Base-by-base conservation (phyloP, 2,329 filamentous ascomycete genomes). In the Uncinocarpus reesii region DNA sequence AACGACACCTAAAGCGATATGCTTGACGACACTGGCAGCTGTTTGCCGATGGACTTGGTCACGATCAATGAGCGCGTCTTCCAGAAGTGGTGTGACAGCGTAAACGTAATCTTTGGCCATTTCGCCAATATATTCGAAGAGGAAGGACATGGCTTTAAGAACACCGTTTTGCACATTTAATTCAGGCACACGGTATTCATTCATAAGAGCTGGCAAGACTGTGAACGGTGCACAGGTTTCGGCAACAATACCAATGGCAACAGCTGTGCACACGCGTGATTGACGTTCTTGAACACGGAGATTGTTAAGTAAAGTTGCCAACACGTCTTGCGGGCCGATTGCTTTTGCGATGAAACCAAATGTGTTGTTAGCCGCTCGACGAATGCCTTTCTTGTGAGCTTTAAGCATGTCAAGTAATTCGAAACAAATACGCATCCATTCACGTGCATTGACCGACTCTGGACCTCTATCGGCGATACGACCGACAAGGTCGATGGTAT, bases 81-180 rank as follows among this genome's bases (percentile, higher is more conserved):
- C 92, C 1, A 98, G 81, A 7, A 98, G 74, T 5, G 92, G 92
- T 1, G 89, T 95, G 28, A 98, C 89, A 15, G 93, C 92, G 62
- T 98, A 98, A 62, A 98, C 92, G 65, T 98, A 98, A 68, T 98
- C 92, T 71, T 96, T 98, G 55, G 88, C 87, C 92, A 98, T 96
- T 68, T 98, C 92, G 54, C 92, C 92, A 65, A 98, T 98, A 69
- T 98, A 98, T 64, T 98, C 92, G 62, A 96, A 98, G 52, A 98
- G 76, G 76, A 98, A 98, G 5, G 86, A 93, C 46, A 98, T 77
- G 4, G 89, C 89, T 67, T 98, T 98, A 63, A 98, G 81, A 28
- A 98, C 92, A 70, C 92, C 92, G 58, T 98, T 98, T 65, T 98
- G 92, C 21, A 98, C 92, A 64, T 98, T 98, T 56, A 98, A 82